These are phyloP conservation scores for Fusarium metavorans DNA, from an alignment of 2,329 filamentous ascomycete species.

Conservation along the genomic window DNA sequence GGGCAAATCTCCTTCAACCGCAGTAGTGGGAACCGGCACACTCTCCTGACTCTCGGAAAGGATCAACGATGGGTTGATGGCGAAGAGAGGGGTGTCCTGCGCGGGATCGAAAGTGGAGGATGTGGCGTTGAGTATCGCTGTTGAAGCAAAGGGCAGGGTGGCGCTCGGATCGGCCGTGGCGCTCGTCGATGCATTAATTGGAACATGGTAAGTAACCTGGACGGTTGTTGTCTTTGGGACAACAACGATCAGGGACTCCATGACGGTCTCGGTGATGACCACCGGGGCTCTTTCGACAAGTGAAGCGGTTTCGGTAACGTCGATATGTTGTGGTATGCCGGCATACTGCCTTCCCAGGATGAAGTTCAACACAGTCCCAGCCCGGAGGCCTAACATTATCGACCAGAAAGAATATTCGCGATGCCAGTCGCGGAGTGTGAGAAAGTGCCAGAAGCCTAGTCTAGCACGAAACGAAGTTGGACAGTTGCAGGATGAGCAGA, in stretches of 20 bases:
- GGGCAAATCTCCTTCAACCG: slow-evolving; percentile 23
- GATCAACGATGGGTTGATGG: slow-evolving; percentile 25
- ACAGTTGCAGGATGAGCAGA: slow-evolving; percentile 27
- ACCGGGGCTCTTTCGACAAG: slow-evolving; percentile 27
- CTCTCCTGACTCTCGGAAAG: slow-evolving; percentile 19
- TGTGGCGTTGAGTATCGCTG: slow-evolving; percentile 17
- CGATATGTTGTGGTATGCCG: slow-evolving; percentile 57
- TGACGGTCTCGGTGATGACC: slow-evolving; percentile 32
- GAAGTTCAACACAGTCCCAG: slow-evolving; percentile 62
- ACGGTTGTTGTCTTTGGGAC: slow-evolving; percentile 33
- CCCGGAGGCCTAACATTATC: slow-evolving; percentile 54
- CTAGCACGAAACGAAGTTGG: slow-evolving; percentile 18
- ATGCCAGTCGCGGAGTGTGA: slow-evolving; percentile 46
- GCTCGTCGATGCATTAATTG: slow-evolving; percentile 23
- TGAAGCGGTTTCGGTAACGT: slow-evolving; percentile 32
- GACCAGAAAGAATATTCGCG: slow-evolving; percentile 48
- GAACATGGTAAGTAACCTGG: slow-evolving; percentile 33
- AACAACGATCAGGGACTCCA: slow-evolving; percentile 29
- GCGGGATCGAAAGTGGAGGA: slow-evolving; percentile 6
- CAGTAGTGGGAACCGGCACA: slow-evolving; percentile 17
- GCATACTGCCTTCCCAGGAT: slow-evolving; percentile 66
- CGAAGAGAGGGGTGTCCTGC: slow-evolving; percentile 28
- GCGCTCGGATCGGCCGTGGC: not conserved
- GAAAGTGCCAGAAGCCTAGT: slow-evolving; percentile 22
- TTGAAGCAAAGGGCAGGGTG: slow-evolving; percentile 19